Conservation (phyloP, 345 rosid genomes). For the Brassica rapa region DNA sequence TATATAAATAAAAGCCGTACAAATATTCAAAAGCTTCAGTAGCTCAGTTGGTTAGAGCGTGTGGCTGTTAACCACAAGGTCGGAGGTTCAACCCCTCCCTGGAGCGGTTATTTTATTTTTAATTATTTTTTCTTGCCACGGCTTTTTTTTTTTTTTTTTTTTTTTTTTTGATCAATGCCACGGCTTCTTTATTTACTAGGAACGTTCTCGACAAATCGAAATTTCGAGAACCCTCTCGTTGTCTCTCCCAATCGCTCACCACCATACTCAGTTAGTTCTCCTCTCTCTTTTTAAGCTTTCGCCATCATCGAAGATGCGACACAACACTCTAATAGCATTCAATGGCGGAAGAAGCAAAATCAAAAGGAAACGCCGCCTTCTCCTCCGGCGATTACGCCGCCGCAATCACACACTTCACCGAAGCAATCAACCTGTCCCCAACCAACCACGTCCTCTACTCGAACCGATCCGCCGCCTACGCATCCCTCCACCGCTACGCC, state of each 20-base stretch:
- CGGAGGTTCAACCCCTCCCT: conserved; percentile 81
- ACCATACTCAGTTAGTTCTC: background rate
- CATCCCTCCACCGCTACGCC: conserved; percentile 69
- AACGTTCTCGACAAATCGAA: conserved; percentile 35
- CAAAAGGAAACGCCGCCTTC: conserved; percentile 92
- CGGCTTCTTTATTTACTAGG: background rate
- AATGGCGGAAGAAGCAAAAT: conserved; percentile 83
- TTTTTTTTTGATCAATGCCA: no score
- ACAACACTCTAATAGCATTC: background rate
- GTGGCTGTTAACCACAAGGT: conserved; percentile 98
- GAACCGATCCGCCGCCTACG: conserved; percentile 88
- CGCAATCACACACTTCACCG: conserved; percentile 77
- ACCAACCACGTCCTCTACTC: conserved; percentile 86
- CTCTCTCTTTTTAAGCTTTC: background rate
- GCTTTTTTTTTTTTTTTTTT: background rate
- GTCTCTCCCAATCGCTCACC: background rate
- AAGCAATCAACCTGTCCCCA: conserved; percentile 74
- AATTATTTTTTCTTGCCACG: background rate
- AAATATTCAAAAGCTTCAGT: conserved; percentile 22
- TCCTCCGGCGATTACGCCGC: conserved; percentile 74
- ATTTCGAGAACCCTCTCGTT: conserved; percentile 31
- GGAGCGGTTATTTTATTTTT: conserved; percentile 47
- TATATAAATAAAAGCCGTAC: no score
- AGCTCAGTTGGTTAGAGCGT: conserved; percentile 97
- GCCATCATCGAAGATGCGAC: conserved; percentile 7